Percentiles rank a stretch among this genome's conserved stretches.
Evolutionary conservation across 2,329 filamentous ascomycete genomes (phyloP).

Genomic region (Aspergillus flavus): DNA sequence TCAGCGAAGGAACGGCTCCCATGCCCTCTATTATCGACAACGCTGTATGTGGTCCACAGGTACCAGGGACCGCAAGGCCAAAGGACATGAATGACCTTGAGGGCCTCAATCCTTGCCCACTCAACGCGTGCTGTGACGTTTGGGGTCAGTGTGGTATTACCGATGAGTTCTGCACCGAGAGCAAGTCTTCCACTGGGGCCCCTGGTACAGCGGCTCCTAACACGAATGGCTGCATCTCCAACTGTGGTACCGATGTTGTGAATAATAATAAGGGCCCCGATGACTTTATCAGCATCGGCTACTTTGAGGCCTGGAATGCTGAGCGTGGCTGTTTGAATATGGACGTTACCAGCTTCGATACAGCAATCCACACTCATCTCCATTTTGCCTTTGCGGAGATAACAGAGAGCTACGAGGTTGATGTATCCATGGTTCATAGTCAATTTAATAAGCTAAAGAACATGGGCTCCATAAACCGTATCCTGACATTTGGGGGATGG

Average conservation of each 20-base stretch:
- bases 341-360: neutral
- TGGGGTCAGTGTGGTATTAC: slow-evolving; percentile 51
- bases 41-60: neutral
- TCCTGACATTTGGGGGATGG: slow-evolving; percentile 53
- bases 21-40: neutral
- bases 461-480: slow-evolving; percentile 31
- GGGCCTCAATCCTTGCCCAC: slow-evolving; percentile 50
- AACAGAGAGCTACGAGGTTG: neutral
- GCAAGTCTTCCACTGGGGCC: slow-evolving; percentile 27
- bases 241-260: neutral
- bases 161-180: slow-evolving; percentile 45
- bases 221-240: slow-evolving; percentile 42
- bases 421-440: slow-evolving; percentile 29
- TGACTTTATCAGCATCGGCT: neutral
- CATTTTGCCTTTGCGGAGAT: neutral
- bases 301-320: neutral
- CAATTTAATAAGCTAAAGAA: slow-evolving; percentile 41
- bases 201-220: slow-evolving; percentile 41
- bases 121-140: slow-evolving; percentile 47
- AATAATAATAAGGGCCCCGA: neutral
- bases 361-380: neutral
- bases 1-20: neutral
- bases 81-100: neutral
- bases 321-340: neutral
- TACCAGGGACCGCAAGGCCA: neutral